Evolutionary conservation across 495 filamentous ascomycete genomes (phyloP), one percentile per base, ranked within the genome.

Genomic region (Poronia punctata): DNA sequence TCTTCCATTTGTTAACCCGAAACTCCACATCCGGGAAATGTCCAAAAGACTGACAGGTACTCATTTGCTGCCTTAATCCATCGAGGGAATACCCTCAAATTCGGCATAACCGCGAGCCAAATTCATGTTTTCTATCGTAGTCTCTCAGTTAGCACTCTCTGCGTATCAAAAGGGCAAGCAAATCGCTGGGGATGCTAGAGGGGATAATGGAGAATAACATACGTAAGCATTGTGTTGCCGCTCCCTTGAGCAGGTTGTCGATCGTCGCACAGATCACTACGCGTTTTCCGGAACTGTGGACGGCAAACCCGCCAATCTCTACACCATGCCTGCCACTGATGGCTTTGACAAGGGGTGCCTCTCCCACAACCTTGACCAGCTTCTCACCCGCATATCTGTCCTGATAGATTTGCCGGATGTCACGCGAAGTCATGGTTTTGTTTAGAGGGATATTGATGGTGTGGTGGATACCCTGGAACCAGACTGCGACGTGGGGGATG

Each of bases 401-500:
- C 62, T 95, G 88, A 71, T 93, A 98, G 38, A 97, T 68, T 57
- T 94, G 86, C 45, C 92, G 78, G 55, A 98, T 88, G 60, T 98
- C 92, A 29, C 92, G 82, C 20, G 83, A 85, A 6, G 80, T 84
- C 83, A 96, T 88, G 45, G 77, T 71, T 58, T 86, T 72, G 49
- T 80, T 80, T 11, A 96, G 72, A 11, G 92, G 92, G 26, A 97
- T 86, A 61, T 75, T 84, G 62, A 96, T 89, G 24, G 88, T 84
- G 65, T 94, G 89, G 49, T 80, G 83, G 52, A 98, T 98, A 37
- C 92, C 92, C 62, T 93, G 87, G 77, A 98, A 98, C 92, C 92
- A 97, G 17, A 84, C 78, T 12, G 89, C 89, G 14, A 98, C 92
- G 60, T 98, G 92, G 23, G 90, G 92, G 41, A 93, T 81, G 57